Conservation (phyloP, 768 basidiomycete species). For the Cubamyces sp. region DNA sequence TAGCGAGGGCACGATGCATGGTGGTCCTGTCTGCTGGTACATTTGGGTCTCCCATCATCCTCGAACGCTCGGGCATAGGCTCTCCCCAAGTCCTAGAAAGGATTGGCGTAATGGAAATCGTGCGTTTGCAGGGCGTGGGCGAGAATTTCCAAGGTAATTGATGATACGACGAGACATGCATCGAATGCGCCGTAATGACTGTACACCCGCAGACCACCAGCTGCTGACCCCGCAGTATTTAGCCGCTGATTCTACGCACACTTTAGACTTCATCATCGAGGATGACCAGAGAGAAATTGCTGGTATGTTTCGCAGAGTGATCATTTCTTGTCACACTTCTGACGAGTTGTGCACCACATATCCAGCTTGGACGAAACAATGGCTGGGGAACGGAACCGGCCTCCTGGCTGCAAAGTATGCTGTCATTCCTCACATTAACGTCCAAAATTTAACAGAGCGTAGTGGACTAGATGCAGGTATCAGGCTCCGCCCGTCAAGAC, state of each 20-base stretch:
- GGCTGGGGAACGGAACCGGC: constrained; percentile 46
- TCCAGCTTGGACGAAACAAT: constrained; percentile 41
- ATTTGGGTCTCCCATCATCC: constrained; percentile 52
- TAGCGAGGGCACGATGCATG: constrained; percentile 37
- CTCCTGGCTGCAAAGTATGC: constrained; percentile 57
- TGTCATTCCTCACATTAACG: not conserved
- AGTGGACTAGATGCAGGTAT: constrained; percentile 60
- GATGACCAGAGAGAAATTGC: constrained; percentile 43
- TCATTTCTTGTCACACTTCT: not conserved
- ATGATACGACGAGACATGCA: too few species aligned
- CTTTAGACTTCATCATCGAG: constrained; percentile 52
- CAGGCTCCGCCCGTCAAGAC: constrained; percentile 54
- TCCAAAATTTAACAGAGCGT: not conserved
- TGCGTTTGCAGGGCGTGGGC: constrained; percentile 49
- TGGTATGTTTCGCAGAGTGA: constrained; percentile 36
- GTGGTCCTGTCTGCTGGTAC: constrained; percentile 47
- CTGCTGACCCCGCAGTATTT: constrained; percentile 38
- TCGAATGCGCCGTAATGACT: not conserved
- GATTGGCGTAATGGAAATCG: constrained; percentile 36
- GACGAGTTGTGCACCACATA: too few species aligned
- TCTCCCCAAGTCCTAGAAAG: constrained; percentile 35
- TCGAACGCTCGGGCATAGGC: constrained; percentile 59
- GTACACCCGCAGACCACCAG: constrained; percentile 35
- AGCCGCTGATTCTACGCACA: constrained; percentile 49
- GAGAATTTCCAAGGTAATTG: constrained; percentile 41